phyloP scores from a whole-genome alignment of 108 stramenopile species.

The Cyclotella baltica region DNA sequence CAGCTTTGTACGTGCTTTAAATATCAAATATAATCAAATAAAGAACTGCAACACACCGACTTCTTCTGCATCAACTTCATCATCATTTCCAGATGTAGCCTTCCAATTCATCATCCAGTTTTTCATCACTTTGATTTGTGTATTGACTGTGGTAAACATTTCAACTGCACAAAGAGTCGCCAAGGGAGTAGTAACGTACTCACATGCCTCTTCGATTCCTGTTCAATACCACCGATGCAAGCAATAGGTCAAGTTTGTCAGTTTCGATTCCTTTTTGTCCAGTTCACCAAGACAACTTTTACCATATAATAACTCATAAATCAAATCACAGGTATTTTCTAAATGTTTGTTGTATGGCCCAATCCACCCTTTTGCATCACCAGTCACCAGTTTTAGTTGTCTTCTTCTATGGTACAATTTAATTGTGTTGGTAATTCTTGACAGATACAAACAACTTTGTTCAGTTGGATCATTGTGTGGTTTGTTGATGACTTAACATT shows the following conservation, averaged over 20 bases:
- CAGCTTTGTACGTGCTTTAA: too few species aligned
- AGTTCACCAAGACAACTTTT: neutral
- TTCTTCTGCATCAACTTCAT: too few species aligned
- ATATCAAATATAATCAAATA: too few species aligned
- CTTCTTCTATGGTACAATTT: neutral
- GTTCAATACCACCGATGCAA: neutral
- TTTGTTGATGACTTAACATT: neutral
- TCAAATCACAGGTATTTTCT: neutral
- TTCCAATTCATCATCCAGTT: too few species aligned
- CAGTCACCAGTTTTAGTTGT: neutral
- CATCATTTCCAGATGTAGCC: too few species aligned
- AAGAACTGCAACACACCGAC: too few species aligned
- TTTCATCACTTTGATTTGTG: too few species aligned
- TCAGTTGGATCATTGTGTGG: too few species aligned
- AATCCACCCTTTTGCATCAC: neutral
- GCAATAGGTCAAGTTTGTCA: neutral
- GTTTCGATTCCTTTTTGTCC: neutral
- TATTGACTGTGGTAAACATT: neutral
- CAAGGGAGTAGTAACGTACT: neutral
- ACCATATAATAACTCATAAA: neutral
- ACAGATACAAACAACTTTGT: too few species aligned
- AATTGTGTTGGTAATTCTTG: neutral
- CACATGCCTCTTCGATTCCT: neutral
- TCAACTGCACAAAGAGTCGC: neutral
- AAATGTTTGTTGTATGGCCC: neutral